These are phyloP conservation scores for Cynara cardunculus DNA, from an alignment of 129 eudicot species.

Conservation along the genomic window DNA sequence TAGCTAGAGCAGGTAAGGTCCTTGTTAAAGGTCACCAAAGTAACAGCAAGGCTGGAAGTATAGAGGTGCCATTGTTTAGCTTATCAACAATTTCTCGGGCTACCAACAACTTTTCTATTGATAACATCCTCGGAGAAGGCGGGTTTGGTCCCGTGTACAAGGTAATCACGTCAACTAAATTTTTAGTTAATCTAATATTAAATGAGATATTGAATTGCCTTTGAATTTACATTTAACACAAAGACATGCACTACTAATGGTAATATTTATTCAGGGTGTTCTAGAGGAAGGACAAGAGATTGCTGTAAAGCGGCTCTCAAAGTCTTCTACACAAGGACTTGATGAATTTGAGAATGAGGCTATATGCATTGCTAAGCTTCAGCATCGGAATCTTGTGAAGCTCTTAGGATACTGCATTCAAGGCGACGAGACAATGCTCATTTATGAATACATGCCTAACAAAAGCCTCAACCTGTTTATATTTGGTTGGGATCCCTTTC, in stretches of 20 bases:
- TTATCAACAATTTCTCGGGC: conserved; percentile 16
- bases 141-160: conserved; percentile 25
- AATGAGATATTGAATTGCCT: background rate
- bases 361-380: conserved; percentile 45
- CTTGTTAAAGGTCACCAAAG: background rate
- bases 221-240: background rate
- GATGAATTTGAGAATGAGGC: conserved; percentile 56
- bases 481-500: background rate
- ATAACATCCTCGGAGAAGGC: conserved; percentile 32
- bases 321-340: conserved; percentile 38
- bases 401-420: conserved; percentile 56
- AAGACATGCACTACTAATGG: background rate
- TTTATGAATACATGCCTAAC: conserved; percentile 73
- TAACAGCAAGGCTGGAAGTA: background rate
- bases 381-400: conserved; percentile 51
- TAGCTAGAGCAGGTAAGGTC: background rate
- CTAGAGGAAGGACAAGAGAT: background rate
- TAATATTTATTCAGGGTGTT: background rate
- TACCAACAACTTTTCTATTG: conserved; percentile 16
- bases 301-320: background rate
- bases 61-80: conserved; percentile 7
- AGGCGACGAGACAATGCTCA: conserved; percentile 48
- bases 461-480: conserved; percentile 51
- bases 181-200: background rate
- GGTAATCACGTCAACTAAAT: background rate